Evolutionary conservation across 179 eudicot genomes (phyloP).

Genomic region (Dionaea muscipula): DNA sequence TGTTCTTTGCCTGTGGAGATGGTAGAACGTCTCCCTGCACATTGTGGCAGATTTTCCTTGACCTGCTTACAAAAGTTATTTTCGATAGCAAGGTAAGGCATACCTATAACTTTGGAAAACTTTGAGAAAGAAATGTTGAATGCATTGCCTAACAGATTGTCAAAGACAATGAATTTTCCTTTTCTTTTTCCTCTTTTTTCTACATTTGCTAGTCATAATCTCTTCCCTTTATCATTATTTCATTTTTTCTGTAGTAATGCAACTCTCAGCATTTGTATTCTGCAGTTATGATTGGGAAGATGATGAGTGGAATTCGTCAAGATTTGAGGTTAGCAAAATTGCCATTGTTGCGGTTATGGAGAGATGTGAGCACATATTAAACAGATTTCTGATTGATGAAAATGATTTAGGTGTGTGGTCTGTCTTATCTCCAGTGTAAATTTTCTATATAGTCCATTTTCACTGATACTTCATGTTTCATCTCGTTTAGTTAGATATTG

Average conservation of each 20-base stretch:
- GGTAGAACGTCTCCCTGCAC: slow-evolving; percentile 88
- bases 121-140: no score
- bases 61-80: slow-evolving; percentile 79
- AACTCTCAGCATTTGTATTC: background rate
- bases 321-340: slow-evolving; percentile 63
- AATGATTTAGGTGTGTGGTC: slow-evolving; percentile 49
- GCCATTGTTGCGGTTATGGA: slow-evolving; percentile 54
- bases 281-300: slow-evolving; percentile 43
- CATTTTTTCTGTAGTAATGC: no score
- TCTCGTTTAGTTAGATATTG: background rate
- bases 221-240: no score
- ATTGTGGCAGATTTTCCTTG: slow-evolving; percentile 91
- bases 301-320: slow-evolving; percentile 39
- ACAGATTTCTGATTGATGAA: slow-evolving; percentile 64
- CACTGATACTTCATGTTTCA: no score
- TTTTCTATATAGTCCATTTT: no score
- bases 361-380: slow-evolving; percentile 78
- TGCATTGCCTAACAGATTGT: no score
- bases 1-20: slow-evolving; percentile 92
- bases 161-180: background rate
- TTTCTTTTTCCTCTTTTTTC: background rate
- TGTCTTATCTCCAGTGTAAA: background rate
- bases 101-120: background rate
- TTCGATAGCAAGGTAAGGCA: slow-evolving; percentile 56
- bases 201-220: background rate